phyloP scores from a whole-genome alignment of 1,284 basidiomycete species.

The Sphagnurus paluster region DNA sequence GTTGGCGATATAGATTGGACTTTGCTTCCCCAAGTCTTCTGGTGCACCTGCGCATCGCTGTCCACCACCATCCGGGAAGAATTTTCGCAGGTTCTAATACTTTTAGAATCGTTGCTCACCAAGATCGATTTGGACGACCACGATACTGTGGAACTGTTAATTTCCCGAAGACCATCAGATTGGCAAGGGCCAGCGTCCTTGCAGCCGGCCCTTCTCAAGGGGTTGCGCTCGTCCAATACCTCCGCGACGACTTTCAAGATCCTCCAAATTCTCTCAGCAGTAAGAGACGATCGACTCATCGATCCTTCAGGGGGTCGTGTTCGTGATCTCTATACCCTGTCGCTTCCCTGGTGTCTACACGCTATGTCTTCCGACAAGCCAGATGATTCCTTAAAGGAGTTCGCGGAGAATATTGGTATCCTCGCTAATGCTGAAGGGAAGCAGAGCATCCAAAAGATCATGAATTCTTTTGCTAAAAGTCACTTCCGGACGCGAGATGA shows the following conservation, averaged over 20 bases:
- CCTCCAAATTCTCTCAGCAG: constrained; percentile 64
- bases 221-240: constrained; percentile 80
- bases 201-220: constrained; percentile 77
- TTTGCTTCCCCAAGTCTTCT: constrained; percentile 83
- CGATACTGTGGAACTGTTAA: constrained; percentile 60
- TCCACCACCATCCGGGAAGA: constrained; percentile 84
- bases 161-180: constrained; percentile 68
- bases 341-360: constrained; percentile 88
- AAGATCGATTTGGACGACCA: constrained; percentile 76
- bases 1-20: constrained; percentile 57
- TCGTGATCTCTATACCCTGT: constrained; percentile 81
- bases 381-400: constrained; percentile 63
- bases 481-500: constrained; percentile 94
- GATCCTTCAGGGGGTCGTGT: constrained; percentile 75
- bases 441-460: constrained; percentile 80
- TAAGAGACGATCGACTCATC: constrained; percentile 68
- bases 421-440: constrained; percentile 76
- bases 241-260: constrained; percentile 69
- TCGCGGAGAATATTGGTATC: constrained; percentile 74
- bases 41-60: constrained; percentile 83
- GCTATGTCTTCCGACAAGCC: constrained; percentile 70
- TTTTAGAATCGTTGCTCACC: constrained; percentile 72
- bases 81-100: constrained; percentile 68
- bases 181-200: constrained; percentile 73
- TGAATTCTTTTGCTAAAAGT: constrained; percentile 85